phyloP scores from a whole-genome alignment of 805 yeast genomes.

The Pichia deserticola region DNA sequence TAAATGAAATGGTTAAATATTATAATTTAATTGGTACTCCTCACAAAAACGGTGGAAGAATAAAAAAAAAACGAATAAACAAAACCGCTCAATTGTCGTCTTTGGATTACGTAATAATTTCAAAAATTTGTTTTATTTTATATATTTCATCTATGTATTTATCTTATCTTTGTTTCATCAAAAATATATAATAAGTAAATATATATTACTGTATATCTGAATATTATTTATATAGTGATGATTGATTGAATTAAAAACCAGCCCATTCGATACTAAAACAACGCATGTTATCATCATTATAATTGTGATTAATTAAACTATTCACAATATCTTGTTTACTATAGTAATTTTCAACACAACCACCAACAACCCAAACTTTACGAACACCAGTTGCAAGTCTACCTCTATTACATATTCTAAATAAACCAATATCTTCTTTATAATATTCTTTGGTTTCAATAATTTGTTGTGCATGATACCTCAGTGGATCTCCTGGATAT shows the following conservation, averaged over 20 bases:
- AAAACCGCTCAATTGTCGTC: too few relatives aligned
- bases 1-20: too few relatives aligned
- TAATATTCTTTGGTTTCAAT: conserved; percentile 44
- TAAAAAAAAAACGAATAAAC: too few relatives aligned
- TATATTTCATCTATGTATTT: too few relatives aligned
- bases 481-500: conserved; percentile 90
- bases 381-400: conserved; percentile 89
- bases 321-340: conserved; percentile 5
- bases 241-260: conserved; percentile 50
- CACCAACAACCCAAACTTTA: conserved; percentile 65
- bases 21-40: too few relatives aligned
- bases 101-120: too few relatives aligned
- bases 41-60: too few relatives aligned
- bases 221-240: too few relatives aligned
- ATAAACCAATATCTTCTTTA: conserved; percentile 46
- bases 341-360: conserved; percentile 14
- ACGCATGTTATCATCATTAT: conserved; percentile 24
- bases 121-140: too few relatives aligned
- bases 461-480: conserved; percentile 82
- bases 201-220: too few relatives aligned
- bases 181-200: too few relatives aligned
- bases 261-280: conserved; percentile 91
- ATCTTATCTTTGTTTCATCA: too few relatives aligned
- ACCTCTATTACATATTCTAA: conserved; percentile 73
- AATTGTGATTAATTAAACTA: neutral